Conservation (phyloP, 2,329 filamentous ascomycete genomes). For the Pseudocercospora cruenta region DNA sequence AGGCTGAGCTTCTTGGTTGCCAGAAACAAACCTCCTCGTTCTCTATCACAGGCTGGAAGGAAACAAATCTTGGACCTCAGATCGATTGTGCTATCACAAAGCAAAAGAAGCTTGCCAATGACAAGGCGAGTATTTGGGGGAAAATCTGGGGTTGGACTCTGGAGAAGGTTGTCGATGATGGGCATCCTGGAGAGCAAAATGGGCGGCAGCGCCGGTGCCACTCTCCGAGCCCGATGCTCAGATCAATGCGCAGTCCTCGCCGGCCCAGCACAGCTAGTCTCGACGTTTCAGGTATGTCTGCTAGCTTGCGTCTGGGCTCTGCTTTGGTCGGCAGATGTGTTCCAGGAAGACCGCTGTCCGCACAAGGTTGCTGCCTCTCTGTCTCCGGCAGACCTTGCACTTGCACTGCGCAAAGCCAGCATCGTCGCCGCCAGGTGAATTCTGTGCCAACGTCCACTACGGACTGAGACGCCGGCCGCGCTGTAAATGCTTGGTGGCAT, state of each 20-base stretch:
- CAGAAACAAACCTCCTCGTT: not conserved
- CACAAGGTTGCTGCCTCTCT: constrained; percentile 17
- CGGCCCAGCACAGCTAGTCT: not conserved
- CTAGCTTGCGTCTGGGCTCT: constrained; percentile 21
- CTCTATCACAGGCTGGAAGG: not conserved
- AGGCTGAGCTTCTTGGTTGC: not conserved
- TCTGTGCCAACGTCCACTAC: constrained; percentile 7
- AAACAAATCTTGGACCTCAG: not conserved
- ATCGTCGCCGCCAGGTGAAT: constrained; percentile 18
- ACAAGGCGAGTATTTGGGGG: constrained; percentile 22
- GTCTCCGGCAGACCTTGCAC: not conserved
- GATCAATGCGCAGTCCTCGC: constrained; percentile 14
- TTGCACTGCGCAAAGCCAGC: not conserved
- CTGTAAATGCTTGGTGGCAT: constrained; percentile 21
- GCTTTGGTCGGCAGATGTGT: constrained; percentile 22
- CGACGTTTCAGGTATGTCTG: constrained; percentile 16
- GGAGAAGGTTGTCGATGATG: constrained; percentile 28
- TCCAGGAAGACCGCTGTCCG: constrained; percentile 22
- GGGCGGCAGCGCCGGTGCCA: constrained; percentile 16
- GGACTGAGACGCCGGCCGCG: constrained; percentile 19
- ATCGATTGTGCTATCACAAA: not conserved
- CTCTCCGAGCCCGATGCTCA: constrained; percentile 19
- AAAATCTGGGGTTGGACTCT: constrained; percentile 30
- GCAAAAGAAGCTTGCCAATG: constrained; percentile 19
- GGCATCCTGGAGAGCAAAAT: constrained; percentile 13